These are phyloP conservation scores for Xylaria polymorpha DNA, from an alignment of 2,329 filamentous ascomycete species.

Conservation along the genomic window DNA sequence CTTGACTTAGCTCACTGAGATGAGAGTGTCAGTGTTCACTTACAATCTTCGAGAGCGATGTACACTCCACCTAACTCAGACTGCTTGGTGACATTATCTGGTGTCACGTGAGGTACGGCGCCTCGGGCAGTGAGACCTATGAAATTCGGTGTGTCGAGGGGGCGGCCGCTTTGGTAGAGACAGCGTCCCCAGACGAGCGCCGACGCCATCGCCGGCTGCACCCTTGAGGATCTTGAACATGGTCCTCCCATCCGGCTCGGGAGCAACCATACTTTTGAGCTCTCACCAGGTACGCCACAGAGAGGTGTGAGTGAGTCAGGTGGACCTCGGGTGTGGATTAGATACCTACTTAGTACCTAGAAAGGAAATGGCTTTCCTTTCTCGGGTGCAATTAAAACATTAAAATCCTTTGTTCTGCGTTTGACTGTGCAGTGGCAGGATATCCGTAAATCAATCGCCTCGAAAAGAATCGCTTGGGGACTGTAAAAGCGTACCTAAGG, in stretches of 20 bases:
- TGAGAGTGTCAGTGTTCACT: conserved; percentile 50
- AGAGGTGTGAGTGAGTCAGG: conserved; percentile 3
- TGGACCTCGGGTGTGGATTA: conserved; percentile 16
- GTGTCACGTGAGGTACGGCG: conserved; percentile 86
- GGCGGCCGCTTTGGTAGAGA: conserved; percentile 69
- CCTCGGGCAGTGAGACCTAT: conserved; percentile 85
- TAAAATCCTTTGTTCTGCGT: not conserved
- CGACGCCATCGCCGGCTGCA: conserved; percentile 54
- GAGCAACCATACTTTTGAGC: conserved; percentile 32
- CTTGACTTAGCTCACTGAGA: not conserved
- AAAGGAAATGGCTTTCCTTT: conserved; percentile 9
- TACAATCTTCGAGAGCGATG: conserved; percentile 92
- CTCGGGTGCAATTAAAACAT: not conserved
- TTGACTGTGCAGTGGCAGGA: not conserved
- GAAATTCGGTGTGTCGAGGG: conserved; percentile 86
- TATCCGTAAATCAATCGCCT: not conserved
- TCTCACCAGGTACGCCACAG: not conserved
- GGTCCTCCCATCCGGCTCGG: conserved; percentile 46
- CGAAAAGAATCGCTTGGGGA: not conserved
- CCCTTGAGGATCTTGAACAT: conserved; percentile 62
- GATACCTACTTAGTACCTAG: conserved; percentile 22
- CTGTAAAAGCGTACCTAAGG: not conserved
- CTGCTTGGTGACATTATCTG: conserved; percentile 78
- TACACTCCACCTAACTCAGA: conserved; percentile 77
- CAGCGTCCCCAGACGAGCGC: conserved; percentile 75